Evolutionary conservation across 148 eudicot species (phyloP), one percentile per base, ranked within the genome.

Genomic region (Rhododendron ferrugineum): DNA sequence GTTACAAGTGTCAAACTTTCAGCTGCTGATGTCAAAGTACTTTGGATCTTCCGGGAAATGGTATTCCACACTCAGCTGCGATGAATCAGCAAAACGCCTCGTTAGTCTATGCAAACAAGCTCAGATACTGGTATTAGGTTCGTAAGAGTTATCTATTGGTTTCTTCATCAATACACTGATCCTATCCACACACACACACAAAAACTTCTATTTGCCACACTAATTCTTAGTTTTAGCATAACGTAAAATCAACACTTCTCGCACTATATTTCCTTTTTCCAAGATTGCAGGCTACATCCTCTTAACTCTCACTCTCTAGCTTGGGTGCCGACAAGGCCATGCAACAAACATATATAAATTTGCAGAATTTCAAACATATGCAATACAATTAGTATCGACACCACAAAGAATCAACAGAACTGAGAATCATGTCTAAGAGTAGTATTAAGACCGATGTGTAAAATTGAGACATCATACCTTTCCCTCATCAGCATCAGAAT

Each of bases 401-500:
- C 58, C 81, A 46, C 13, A 68, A 11, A 28, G 7, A 79, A 56
- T 58, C 14, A 22, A 42, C 26, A 23, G 56, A 44, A 11, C 20
- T 58, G 6, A 36, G 81, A 36, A 56, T 10, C 73, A 56, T 46
- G 72, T n/a, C 49, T 28, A 56, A 77, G 26, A 30, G 64, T 16
- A 73, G 23, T 23, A 22, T 18, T 62, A 82, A 56, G 60, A 47
- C 70, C 6, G 1, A 83, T 11, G 72, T 34, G 52, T 81, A 73
- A 60, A 72, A 77, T 14, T 32, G 30, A 78, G 54, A 30, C 15
- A 18, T 60, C 87, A 44, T 91, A 95, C 98, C 96, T 95, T 91
- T 74, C 98, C 96, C 90, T 95, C 98, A 86, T 95, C 98, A 83
- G 95, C 85, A 88, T 93, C 98, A 52, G 92, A 88, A 91, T 92